Evolutionary conservation across 1,284 basidiomycete species (phyloP), one percentile per base, ranked within the genome.

Genomic region (Kalmanozyma brasiliensis): DNA sequence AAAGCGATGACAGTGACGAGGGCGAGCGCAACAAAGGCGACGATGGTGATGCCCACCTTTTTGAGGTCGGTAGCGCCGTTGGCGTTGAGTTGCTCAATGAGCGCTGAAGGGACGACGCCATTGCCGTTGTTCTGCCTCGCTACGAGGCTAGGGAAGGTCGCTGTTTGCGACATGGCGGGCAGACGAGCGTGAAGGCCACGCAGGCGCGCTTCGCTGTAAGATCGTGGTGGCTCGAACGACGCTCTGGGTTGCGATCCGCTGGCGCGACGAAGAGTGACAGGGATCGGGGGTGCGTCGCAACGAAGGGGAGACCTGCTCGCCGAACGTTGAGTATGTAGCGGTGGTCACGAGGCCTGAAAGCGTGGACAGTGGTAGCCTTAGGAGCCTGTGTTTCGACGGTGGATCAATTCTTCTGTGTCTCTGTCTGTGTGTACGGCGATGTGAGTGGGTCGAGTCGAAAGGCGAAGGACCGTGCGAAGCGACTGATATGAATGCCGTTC

Each of bases 1-100:
- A 81, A 81, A 10, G 59, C 52, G 40, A 71, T 33, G 11, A 81
- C 17, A n/a, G 77, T 80, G 19, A 71, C 42, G 24, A 74, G 37
- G n/a, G 53, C 59, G 3, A 76, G 62, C 4, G 30, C 76, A 14
- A 55, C 33, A 33, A 77, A 80, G 16, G 71, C 58, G 36, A 38
- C 78, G 11, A 71, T 48, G 30, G 71, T 72, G 42, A 79, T 68
- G 9, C 23, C 46, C 2, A 78, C 73, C 17, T 70, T 70, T 36
- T 53, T 37, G 17, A 55, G 24, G 34, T 70, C 57, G 38, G 67
- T 70, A 16, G 32, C 47, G 22, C 67, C 67, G 49, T 65, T 55
- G 20, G 62, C 36, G 30, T 70, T 70, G 62, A 70, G 62, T 36
- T 70, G 62, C 29, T 70, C 46, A 36, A 65, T 70, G 33, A 70